These are phyloP conservation scores for Colletotrichum cuscutae DNA, from an alignment of 2,329 filamentous ascomycete genomes.

Conservation along the genomic window DNA sequence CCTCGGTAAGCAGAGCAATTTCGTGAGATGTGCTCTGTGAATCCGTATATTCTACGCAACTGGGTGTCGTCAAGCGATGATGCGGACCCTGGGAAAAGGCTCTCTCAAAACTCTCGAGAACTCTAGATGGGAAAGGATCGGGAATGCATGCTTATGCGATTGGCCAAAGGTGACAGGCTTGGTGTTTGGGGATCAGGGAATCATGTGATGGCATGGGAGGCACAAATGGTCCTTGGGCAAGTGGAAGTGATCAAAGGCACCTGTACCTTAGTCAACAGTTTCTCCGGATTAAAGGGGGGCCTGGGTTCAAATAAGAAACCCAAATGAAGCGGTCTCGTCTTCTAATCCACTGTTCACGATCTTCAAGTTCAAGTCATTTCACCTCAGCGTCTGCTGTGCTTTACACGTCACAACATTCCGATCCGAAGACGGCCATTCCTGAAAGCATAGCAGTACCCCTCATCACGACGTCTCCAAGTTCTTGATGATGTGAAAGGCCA, in stretches of 20 bases:
- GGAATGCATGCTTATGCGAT: slow-evolving; percentile 1
- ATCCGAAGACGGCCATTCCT: too few relatives aligned
- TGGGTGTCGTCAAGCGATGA: not conserved
- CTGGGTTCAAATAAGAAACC: not conserved
- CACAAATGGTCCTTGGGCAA: not conserved
- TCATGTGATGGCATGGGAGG: slow-evolving; percentile 19
- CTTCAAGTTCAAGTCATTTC: not conserved
- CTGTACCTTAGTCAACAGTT: not conserved
- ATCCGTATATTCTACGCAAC: not conserved
- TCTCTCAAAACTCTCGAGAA: not conserved
- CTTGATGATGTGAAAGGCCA: too few relatives aligned
- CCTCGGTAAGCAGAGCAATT: slow-evolving; percentile 18
- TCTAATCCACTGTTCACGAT: not conserved
- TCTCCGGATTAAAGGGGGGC: not conserved
- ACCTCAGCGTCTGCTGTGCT: not conserved
- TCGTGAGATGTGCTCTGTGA: slow-evolving; percentile 5
- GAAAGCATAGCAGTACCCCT: too few relatives aligned
- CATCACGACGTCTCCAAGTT: too few relatives aligned
- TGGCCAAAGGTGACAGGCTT: not conserved
- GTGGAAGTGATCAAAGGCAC: not conserved
- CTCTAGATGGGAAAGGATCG: not conserved
- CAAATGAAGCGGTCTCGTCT: not conserved
- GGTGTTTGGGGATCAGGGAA: slow-evolving; percentile 8
- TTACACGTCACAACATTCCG: too few relatives aligned
- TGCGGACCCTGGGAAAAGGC: not conserved